phyloP scores from a whole-genome alignment of 2,329 filamentous ascomycete genomes.

The Ustulina deusta region DNA sequence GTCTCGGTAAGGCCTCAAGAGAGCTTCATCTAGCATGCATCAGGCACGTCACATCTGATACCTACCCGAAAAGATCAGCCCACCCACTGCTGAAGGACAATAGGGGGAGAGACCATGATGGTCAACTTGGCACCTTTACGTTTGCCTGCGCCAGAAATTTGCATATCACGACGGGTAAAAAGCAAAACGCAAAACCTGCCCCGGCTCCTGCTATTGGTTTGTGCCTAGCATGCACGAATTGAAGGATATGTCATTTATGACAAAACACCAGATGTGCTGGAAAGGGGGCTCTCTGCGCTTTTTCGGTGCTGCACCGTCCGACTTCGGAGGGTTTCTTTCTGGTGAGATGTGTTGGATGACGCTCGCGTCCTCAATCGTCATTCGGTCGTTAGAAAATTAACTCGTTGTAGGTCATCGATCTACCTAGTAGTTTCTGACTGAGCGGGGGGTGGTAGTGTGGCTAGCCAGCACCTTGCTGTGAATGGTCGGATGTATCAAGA shows the following conservation, averaged over 20 bases:
- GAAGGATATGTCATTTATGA: conserved; percentile 18
- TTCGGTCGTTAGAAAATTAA: background rate
- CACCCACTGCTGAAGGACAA: background rate
- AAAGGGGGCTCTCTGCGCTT: background rate
- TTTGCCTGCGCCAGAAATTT: background rate
- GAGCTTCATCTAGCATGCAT: background rate
- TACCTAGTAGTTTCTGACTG: background rate
- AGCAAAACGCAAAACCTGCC: background rate
- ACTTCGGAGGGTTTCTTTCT: background rate
- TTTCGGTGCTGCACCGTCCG: background rate
- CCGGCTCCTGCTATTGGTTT: background rate
- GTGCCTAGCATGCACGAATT: background rate
- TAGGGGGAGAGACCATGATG: no score
- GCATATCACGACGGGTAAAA: background rate
- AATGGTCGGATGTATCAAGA: background rate
- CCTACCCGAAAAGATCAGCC: background rate
- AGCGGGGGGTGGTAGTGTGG: background rate
- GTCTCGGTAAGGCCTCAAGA: background rate
- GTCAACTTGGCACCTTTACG: background rate
- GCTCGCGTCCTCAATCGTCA: background rate
- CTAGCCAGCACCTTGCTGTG: background rate
- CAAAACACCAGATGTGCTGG: background rate
- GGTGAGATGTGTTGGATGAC: background rate
- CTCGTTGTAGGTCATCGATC: background rate
- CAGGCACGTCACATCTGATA: background rate